These are phyloP conservation scores for Saccharomyces hybrid DNA, from an alignment of 1,139 yeast species.

Conservation along the genomic window DNA sequence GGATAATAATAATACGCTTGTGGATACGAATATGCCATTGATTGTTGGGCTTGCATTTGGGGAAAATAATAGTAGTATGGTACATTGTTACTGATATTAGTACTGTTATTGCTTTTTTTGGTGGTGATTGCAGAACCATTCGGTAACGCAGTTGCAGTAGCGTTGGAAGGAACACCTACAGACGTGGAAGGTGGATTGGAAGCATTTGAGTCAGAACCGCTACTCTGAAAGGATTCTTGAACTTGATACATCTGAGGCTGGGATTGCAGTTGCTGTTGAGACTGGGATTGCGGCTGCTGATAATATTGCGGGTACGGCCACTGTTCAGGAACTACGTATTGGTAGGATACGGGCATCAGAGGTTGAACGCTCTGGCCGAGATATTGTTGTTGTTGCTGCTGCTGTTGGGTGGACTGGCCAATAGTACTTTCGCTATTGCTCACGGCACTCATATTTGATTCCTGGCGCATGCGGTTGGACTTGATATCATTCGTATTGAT, in stretches of 20 bases:
- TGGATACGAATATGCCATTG: neutral
- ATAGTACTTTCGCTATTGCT: neutral
- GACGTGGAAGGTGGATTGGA: neutral
- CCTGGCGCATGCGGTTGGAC: neutral
- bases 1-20: neutral
- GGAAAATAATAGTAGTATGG: neutral
- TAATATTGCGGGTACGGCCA: conserved; percentile 17
- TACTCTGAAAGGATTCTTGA: neutral
- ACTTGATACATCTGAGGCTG: neutral
- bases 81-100: neutral
- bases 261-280: conserved; percentile 3
- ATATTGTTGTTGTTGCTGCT: conserved; percentile 3
- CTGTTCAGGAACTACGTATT: conserved; percentile 4
- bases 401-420: conserved; percentile 4
- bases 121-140: neutral
- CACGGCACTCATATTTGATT: neutral
- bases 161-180: neutral
- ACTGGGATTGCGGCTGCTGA: conserved; percentile 8
- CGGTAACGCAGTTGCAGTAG: neutral
- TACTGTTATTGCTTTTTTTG: neutral
- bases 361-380: conserved; percentile 8
- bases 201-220: neutral
- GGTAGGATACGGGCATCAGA: neutral
- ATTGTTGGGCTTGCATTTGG: neutral
- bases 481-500: neutral